Evolutionary conservation across 1,284 basidiomycete species (phyloP), one percentile per base, ranked within the genome.

Genomic region (Vanrija pseudolonga): DNA sequence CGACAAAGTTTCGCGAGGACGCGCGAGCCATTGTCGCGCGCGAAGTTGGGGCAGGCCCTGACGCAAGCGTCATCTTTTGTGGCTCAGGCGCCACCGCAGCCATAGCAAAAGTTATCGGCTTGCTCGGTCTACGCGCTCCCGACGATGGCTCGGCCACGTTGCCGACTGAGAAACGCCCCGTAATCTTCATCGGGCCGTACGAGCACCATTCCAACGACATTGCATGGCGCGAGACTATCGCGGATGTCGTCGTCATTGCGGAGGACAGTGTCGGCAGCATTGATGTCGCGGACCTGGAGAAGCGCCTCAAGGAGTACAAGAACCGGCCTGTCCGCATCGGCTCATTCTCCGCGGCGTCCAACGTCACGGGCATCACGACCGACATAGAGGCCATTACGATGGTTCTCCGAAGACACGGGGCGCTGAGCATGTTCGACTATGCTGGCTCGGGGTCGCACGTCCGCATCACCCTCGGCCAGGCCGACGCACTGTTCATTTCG

Each of bases 141-240:
- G 40, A 53, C 18, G 39, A 50, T 15, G 23, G 23, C 6, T 22
- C 45, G 5, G 20, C 17, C 6, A n/a, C 36, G 28, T 45, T 56
- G 19, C 50, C 50, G 0, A 4, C 37, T 7, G 2, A 40, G 2
- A 17, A 53, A n/a, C 50, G 55, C 5, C 46, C 56, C 3, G 51
- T 52, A 15, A 51, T 57, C 12, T 57, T 57, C 24, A 45, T 54
- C 18, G 56, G 56, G 3, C 56, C 56, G 5, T 54, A 47, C 37
- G 56, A 57, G 45, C 56, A 57, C 45, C 56, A 57, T 48, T 57
- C 56, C 11, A 57, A 57, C 45, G 41, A 50, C 19, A 44, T 57
- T 0, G 32, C 51, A 4, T 57, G 56, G 56, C 56, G 51, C 23
- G 51, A 53, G 45, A 39, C 48, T 14, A 46, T 52, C 20, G 51